Conservation (phyloP, 352 stramenopile genomes). For the Phytophthora sp. region DNA sequence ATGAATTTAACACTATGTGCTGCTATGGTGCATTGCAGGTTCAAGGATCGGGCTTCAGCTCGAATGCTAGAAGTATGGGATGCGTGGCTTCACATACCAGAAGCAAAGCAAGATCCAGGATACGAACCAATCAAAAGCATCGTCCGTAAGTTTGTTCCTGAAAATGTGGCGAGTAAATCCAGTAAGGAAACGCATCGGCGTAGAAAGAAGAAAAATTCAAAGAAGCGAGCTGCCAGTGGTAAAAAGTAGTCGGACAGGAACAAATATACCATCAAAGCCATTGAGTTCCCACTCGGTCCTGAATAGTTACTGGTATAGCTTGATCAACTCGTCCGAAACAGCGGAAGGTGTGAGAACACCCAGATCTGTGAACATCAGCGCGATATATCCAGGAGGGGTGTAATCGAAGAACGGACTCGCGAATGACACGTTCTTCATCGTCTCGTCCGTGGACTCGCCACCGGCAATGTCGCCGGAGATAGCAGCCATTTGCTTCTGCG, state of each 20-base stretch:
- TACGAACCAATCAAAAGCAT: conserved; percentile 58
- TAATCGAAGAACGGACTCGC: conserved; percentile 96
- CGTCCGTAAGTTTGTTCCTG: conserved; percentile 56
- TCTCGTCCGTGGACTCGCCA: conserved; percentile 31
- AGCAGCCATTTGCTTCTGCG: conserved; percentile 71
- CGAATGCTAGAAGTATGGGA: conserved; percentile 79
- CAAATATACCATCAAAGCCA: background rate
- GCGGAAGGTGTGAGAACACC: conserved; percentile 97
- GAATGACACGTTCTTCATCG: conserved; percentile 72
- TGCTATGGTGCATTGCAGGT: conserved; percentile 38
- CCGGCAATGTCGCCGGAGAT: conserved; percentile 41
- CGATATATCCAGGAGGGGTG: conserved; percentile 98
- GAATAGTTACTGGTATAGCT: conserved; percentile 94
- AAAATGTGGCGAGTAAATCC: background rate
- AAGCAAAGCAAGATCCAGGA: conserved; percentile 52
- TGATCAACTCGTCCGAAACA: conserved; percentile 98
- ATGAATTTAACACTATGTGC: too few relatives aligned
- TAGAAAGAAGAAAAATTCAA: conserved; percentile 25
- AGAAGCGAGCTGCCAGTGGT: background rate
- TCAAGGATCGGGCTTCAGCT: conserved; percentile 68
- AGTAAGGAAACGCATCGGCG: conserved; percentile 10
- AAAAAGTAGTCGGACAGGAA: conserved; percentile 6
- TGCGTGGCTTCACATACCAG: conserved; percentile 58
- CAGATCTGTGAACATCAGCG: conserved; percentile 98
- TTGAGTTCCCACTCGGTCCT: conserved; percentile 17